Base-by-base conservation (phyloP, 2,329 filamentous ascomycete species). In the Seiridium unicorne region DNA sequence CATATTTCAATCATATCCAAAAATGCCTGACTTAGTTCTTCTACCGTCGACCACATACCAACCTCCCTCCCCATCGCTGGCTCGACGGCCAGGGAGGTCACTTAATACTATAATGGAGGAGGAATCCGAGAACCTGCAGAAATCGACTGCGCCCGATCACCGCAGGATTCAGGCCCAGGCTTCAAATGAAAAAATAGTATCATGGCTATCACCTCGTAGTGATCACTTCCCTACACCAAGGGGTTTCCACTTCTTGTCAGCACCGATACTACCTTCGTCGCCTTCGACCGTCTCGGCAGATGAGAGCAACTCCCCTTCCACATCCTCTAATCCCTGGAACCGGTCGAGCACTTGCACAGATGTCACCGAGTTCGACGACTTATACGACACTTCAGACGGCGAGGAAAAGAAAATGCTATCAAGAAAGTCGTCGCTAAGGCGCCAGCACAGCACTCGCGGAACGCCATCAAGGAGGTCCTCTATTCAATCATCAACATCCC, bases 381-480 rank as follows among this genome's bases (percentile, higher is more conserved):
- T 97, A 54, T 97, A 97, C 74, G 91, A 95, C 74, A 84, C 92
- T 47, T 93, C 91, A 13, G 92, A 96, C 65, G 87, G 92, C 58
- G 92, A 96, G 67, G 82, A 85, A 7, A 68, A 66, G 67, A 73
- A 73, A 69, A 80, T 85, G 66, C 75, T 76, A 69, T 76, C 72
- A 72, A 76, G 68, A 72, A 76, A 67, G 63, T 79, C 71, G 55
- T 74, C 70, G 40, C 69, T 74, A 64, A 68, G 67, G 65, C 72
- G 70, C 55, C 69, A 65, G 69, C 71, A 68, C 67, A 79, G 68
- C 71, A 70, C 68, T 55, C 68, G 68, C 59, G 64, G 67, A 31
- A 61, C 72, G 69, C 82, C 74, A 32, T 42, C 48, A n/a, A 81
- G 76, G 70, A 78, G 80, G 67, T 70, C 74, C 26, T 75, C 77